These are phyloP conservation scores for Scedosporium boydii DNA, from an alignment of 2,329 filamentous ascomycete species.

Conservation along the genomic window DNA sequence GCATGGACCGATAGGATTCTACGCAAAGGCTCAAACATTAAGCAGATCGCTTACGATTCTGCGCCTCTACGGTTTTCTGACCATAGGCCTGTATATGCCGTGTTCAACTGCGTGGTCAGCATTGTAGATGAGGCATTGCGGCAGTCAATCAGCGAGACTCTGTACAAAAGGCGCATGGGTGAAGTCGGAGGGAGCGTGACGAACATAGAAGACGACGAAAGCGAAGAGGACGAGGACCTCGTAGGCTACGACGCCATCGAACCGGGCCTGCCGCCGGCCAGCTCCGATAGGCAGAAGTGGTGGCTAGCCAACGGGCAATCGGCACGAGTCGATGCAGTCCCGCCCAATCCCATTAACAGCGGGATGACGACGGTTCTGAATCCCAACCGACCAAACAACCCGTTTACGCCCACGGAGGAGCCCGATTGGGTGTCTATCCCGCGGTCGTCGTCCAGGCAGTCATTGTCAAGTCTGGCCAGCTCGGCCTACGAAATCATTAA, in stretches of 20 bases:
- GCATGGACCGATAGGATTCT: conserved; percentile 96
- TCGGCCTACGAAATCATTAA: conserved; percentile 51
- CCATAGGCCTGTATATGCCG: conserved; percentile 88
- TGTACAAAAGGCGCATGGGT: conserved; percentile 62
- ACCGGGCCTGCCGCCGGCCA: conserved; percentile 61
- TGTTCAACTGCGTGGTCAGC: conserved; percentile 75
- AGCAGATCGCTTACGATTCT: conserved; percentile 72
- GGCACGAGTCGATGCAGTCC: conserved; percentile 61
- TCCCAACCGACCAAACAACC: conserved; percentile 66
- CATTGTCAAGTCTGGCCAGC: conserved; percentile 47
- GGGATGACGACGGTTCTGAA: conserved; percentile 57
- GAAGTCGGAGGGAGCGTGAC: conserved; percentile 57
- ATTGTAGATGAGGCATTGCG: conserved; percentile 68
- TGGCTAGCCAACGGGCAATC: conserved; percentile 63
- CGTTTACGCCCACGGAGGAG: conserved; percentile 65
- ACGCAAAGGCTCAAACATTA: conserved; percentile 73
- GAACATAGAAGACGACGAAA: conserved; percentile 35
- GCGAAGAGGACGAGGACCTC: conserved; percentile 68
- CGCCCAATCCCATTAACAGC: conserved; percentile 40
- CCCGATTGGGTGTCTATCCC: conserved; percentile 73
- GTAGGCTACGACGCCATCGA: conserved; percentile 76
- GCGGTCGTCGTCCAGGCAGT: conserved; percentile 41
- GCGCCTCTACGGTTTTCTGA: conserved; percentile 85
- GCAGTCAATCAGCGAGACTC: conserved; percentile 59
- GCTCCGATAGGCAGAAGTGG: conserved; percentile 61